A percentile compares a stretch with the other conserved stretches of the same genome.
Conservation (phyloP, 2,329 filamentous ascomycete genomes). For the Nannizziopsis arthrosporioides region DNA sequence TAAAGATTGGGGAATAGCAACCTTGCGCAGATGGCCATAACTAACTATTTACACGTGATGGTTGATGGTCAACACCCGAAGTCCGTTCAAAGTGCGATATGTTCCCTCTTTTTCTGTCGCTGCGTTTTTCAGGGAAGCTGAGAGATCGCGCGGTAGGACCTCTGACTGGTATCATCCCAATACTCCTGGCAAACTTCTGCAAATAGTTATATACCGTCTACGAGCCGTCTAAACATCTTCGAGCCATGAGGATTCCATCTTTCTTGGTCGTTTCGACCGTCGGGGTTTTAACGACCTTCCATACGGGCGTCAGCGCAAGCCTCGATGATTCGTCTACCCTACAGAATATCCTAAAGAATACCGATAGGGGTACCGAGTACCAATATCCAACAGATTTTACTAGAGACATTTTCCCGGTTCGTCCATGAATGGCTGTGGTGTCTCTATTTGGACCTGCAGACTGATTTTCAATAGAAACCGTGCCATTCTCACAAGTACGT, state of each 20-base stretch:
- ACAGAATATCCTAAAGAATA: conserved; percentile 46
- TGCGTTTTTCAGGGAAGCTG: no score
- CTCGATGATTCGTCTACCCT: conserved; percentile 25
- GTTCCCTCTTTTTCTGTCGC: no score
- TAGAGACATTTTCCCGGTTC: conserved; percentile 46
- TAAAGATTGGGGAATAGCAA: no score
- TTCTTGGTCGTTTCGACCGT: background rate
- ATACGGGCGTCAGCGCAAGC: background rate
- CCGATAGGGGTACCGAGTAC: conserved; percentile 42
- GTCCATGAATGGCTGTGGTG: conserved; percentile 15
- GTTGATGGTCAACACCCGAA: no score
- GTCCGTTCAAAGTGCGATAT: no score
- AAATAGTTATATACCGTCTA: background rate
- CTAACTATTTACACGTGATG: no score
- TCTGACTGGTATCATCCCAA: no score
- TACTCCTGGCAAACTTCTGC: no score
- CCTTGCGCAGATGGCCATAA: no score
- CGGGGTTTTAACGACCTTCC: conserved; percentile 1
- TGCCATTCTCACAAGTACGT: conserved; percentile 34
- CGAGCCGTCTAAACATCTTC: background rate
- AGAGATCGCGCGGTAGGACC: no score
- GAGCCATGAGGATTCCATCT: conserved; percentile 7
- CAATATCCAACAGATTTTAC: conserved; percentile 52
- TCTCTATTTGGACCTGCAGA: background rate
- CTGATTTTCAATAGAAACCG: conserved; percentile 24